These are phyloP conservation scores for Mycocentrospora acerina DNA, from an alignment of 2,329 filamentous ascomycete species.

Conservation along the genomic window DNA sequence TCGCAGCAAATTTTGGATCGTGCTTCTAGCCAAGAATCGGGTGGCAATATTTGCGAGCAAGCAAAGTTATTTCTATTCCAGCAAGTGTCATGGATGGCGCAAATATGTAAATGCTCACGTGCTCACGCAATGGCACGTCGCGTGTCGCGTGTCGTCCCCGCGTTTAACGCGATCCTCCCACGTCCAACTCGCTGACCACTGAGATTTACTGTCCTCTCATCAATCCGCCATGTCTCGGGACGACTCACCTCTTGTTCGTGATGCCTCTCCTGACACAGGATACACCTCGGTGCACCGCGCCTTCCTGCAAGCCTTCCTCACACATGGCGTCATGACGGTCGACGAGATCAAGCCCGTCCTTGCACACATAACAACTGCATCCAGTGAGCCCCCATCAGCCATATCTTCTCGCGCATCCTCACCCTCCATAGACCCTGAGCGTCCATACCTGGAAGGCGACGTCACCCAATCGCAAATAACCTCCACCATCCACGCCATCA, in stretches of 20 bases:
- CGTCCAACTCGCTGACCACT: too few species aligned
- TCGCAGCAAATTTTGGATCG: too few species aligned
- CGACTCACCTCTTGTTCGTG: constrained; percentile 15
- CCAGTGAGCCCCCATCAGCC: constrained; percentile 41
- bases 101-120: too few species aligned
- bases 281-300: constrained; percentile 69
- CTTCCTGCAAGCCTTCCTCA: constrained; percentile 86
- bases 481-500: constrained; percentile 69
- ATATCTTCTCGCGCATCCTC: constrained; percentile 2
- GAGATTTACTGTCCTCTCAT: neutral
- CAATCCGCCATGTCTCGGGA: constrained; percentile 18
- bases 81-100: too few species aligned
- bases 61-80: too few species aligned
- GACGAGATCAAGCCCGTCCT: constrained; percentile 72
- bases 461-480: constrained; percentile 69
- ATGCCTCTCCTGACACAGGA: constrained; percentile 10
- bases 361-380: constrained; percentile 69
- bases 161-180: too few species aligned
- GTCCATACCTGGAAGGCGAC: constrained; percentile 58
- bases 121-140: too few species aligned
- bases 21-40: too few species aligned
- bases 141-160: too few species aligned
- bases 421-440: constrained; percentile 36
- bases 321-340: constrained; percentile 74
- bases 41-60: too few species aligned